Evolutionary conservation across 2,329 filamentous ascomycete species (phyloP), one percentile per base, ranked within the genome.

Genomic region (Fusarium pininemorale): DNA sequence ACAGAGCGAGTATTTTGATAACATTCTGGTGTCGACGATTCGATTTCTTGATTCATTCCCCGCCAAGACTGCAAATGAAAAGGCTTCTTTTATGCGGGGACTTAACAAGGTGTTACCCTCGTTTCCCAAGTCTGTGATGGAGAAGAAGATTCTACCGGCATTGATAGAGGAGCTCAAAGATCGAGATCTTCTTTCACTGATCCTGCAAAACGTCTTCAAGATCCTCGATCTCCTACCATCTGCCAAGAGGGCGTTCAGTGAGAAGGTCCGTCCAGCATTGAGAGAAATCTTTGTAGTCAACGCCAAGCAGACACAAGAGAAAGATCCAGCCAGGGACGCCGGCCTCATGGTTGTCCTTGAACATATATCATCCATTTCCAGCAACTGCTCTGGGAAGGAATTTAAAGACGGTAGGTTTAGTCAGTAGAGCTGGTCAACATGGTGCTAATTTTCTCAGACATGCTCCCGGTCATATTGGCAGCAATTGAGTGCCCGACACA

Each of bases 1-100:
- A 80, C 91, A 98, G 81, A 97, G 95, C 79, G 92, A 94, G 75
- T 99, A 97, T 81, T 99, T 99, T 80, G 95, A 99, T 83, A 99
- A 98, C 79, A 94, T 98, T 51, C 87, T 99, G 9, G 94, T 99
- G 28, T 98, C 95, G 1, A 98, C 96, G 0, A 98, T 99, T 71
- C 93, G 96, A 18, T 99, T 99, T 79, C 86, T 99, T 32, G 96
- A 99, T 77, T 90, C 92, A 0, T 90, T 99, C 67, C 96, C 96
- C 0, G 94, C 94, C 39, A 99, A 99, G 84, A 98, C 95, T 3
- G 89, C 94, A 0, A 93, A 90, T 71, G 96, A 99, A 80, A 99
- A 99, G 81, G 89, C 92, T 12, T 92, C 95, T 66, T 99, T 99
- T 81, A 90, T 99, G 88, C 91, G 94, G 62, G 96, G 96, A 0